Conservation (phyloP, 1,139 yeast genomes). For the Blastobotrys arbuscula region DNA sequence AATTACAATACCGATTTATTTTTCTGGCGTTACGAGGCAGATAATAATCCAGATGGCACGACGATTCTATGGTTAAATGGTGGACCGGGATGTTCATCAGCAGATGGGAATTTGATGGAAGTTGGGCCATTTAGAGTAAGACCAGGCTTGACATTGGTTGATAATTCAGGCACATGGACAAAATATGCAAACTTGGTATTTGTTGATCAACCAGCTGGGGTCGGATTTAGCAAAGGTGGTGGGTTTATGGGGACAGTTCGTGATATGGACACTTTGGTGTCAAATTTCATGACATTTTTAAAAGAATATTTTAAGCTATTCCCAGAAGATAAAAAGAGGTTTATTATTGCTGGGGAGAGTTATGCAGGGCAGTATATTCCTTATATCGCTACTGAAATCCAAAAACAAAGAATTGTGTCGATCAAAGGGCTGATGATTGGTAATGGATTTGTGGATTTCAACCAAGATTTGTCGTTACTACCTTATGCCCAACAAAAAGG, state of each 20-base stretch:
- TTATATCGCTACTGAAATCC: conserved; percentile 63
- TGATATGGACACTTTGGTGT: conserved; percentile 44
- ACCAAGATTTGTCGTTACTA: conserved; percentile 70
- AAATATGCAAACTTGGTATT: conserved; percentile 71
- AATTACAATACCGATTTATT: conserved; percentile 44
- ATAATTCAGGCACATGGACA: conserved; percentile 81
- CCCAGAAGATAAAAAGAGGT: conserved; percentile 60
- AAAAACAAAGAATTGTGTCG: conserved; percentile 36
- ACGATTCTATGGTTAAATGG: conserved; percentile 82
- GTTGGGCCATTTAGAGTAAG: conserved; percentile 76
- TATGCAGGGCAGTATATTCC: conserved; percentile 98
- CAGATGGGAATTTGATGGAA: conserved; percentile 96
- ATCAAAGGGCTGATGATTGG: conserved; percentile 73
- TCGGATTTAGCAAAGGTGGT: conserved; percentile 78
- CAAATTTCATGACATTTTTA: conserved; percentile 60
- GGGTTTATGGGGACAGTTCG: conserved; percentile 43
- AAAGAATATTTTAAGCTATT: conserved; percentile 61
- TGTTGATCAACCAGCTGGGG: conserved; percentile 93
- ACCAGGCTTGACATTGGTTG: conserved; percentile 35
- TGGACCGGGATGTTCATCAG: conserved; percentile 82
- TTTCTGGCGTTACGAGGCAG: conserved; percentile 56
- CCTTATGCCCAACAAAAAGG: conserved; percentile 65
- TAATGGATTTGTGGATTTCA: conserved; percentile 93
- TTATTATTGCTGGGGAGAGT: conserved; percentile 88
- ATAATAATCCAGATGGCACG: conserved; percentile 25